Evolutionary conservation across 768 basidiomycete genomes (phyloP), one percentile per base, ranked within the genome.

Genomic region (Udeniomyces megalosporus): DNA sequence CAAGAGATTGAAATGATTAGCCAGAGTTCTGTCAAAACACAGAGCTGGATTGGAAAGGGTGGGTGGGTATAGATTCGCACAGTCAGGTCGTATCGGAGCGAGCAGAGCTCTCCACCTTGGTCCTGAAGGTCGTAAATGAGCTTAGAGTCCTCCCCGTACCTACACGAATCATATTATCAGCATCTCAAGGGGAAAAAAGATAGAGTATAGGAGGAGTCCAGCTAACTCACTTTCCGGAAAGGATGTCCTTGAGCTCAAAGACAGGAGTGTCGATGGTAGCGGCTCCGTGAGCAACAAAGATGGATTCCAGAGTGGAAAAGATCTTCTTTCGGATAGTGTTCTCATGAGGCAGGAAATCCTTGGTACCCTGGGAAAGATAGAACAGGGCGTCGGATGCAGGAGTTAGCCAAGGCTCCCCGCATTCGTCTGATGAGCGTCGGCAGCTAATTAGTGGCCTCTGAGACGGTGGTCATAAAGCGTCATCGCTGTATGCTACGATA

Each of bases 91-190:
- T 97, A 97, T 58, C 95, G 78, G 68, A 99, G 75, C 12, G 89
- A 88, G 56, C 96, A 84, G 70, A 97, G 82, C 74, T 99, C 95
- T 6, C 95, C 95, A 2, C 95, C 93, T 70, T 99, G 93, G 74
- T 97, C 95, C 79, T 84, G 83, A 53, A 99, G 80, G 74, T 97
- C 95, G 71, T 95, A 97, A 65, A 99, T 97, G 67, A 97, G 82
- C 73, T 97, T 99, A 44, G 83, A 80, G 71, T 97, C 95, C 74
- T 99, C 95, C 57, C 95, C 95, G 68, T 97, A 75, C 66, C 65
- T 68, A 48, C 42, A 28, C 31, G 28, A 46, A 51, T 38, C 35
- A 28, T 15, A 14, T 53, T 6, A 52, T 5, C 10, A 52, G 29
- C 10, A 4, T 45, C 31, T 8, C 17, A 4, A 14, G 22, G 45